Conservation (phyloP, 257 asterid genomes). For the Solanum piurae region DNA sequence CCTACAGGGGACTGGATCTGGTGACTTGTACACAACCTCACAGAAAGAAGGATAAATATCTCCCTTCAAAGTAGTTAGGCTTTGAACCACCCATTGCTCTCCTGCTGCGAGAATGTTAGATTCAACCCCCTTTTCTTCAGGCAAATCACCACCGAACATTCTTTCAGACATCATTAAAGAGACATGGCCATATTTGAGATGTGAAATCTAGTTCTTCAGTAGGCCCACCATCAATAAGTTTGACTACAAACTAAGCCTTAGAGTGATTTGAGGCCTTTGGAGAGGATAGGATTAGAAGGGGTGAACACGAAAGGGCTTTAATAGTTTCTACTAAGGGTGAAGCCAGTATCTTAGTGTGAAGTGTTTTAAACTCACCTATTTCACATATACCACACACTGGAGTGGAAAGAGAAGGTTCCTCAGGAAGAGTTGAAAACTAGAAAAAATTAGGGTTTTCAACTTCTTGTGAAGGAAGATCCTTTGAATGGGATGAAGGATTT, state of each 20-base stretch:
- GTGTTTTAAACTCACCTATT: neutral
- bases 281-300: neutral
- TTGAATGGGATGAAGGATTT: neutral
- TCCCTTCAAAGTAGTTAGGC: too few relatives aligned
- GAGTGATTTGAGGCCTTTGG: neutral
- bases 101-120: too few relatives aligned
- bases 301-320: neutral
- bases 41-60: too few relatives aligned
- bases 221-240: neutral
- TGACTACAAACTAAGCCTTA: neutral
- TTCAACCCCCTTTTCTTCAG: neutral
- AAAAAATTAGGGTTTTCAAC: neutral
- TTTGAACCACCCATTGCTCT: too few relatives aligned
- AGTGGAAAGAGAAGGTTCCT: neutral
- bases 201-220: neutral
- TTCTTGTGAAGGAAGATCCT: neutral
- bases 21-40: too few relatives aligned
- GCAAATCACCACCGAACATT: neutral
- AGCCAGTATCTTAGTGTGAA: neutral
- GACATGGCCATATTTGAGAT: neutral
- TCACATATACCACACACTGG: neutral
- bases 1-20: too few relatives aligned
- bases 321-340: neutral
- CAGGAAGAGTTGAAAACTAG: too few relatives aligned
- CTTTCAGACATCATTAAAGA: neutral